These are phyloP conservation scores for Metschnikowia kunwiensis DNA, from an alignment of 805 yeast species.

Conservation along the genomic window DNA sequence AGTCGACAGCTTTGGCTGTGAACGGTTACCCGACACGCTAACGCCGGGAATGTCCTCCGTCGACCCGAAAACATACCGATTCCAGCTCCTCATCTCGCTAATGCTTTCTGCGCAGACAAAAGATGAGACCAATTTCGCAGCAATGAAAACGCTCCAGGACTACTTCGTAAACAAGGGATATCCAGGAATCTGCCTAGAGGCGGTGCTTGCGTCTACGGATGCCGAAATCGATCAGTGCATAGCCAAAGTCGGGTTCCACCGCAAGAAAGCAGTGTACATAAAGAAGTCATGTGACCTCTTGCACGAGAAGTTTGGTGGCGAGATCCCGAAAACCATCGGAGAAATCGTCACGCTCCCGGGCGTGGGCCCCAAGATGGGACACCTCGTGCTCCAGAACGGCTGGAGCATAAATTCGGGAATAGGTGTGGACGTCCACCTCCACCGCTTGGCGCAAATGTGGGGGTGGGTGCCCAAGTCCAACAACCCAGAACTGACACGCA, in stretches of 20 bases:
- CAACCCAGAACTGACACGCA: slow-evolving; percentile 75
- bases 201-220: slow-evolving; percentile 49
- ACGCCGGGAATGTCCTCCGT: slow-evolving; percentile 29
- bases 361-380: slow-evolving; percentile 96
- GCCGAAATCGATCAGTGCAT: slow-evolving; percentile 61
- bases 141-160: slow-evolving; percentile 59
- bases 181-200: slow-evolving; percentile 56
- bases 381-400: slow-evolving; percentile 71
- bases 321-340: slow-evolving; percentile 67
- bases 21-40: slow-evolving; percentile 48
- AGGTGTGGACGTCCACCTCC: slow-evolving; percentile 94
- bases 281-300: slow-evolving; percentile 58
- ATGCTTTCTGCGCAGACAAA: slow-evolving; percentile 92
- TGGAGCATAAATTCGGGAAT: slow-evolving; percentile 78
- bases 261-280: slow-evolving; percentile 70
- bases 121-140: slow-evolving; percentile 78
- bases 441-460: slow-evolving; percentile 76
- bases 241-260: slow-evolving; percentile 83
- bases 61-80: slow-evolving; percentile 49
- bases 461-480: slow-evolving; percentile 60
- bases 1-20: slow-evolving; percentile 88
- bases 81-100: slow-evolving; percentile 72
- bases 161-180: slow-evolving; percentile 40
- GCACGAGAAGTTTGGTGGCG: slow-evolving; percentile 50
- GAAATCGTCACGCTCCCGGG: slow-evolving; percentile 77